Conservation (phyloP, 176 grass and related monocot genomes). For the Carex scoparia region DNA sequence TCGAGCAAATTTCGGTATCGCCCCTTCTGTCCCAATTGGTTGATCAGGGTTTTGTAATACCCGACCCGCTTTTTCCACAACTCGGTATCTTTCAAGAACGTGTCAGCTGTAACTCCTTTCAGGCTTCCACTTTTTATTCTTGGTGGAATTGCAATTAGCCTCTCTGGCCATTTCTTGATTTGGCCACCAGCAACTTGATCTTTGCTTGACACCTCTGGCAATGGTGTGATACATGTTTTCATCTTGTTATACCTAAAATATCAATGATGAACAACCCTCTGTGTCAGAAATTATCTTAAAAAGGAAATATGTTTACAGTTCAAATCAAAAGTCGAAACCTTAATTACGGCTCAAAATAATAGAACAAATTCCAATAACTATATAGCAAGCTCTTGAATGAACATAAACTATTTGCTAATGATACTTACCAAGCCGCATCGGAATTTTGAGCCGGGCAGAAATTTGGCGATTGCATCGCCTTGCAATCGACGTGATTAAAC, state of each 20-base stretch:
- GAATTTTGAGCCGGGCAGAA: conserved; percentile 30
- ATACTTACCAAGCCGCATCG: conserved; percentile 34
- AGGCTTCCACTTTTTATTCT: conserved; percentile 33
- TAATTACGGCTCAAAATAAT: background rate
- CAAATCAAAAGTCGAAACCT: background rate
- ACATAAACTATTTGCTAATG: background rate
- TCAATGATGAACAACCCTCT: background rate
- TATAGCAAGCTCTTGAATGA: background rate
- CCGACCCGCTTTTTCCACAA: conserved; percentile 44
- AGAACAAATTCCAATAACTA: background rate
- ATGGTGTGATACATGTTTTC: conserved; percentile 36
- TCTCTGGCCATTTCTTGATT: conserved; percentile 42
- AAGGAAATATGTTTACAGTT: background rate
- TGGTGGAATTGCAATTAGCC: conserved; percentile 30
- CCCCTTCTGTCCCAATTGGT: conserved; percentile 43
- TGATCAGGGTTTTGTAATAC: conserved; percentile 35
- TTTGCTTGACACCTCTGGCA: conserved; percentile 29
- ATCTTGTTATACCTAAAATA: conserved; percentile 39
- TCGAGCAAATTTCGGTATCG: conserved; percentile 54
- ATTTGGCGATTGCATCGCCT: conserved; percentile 6
- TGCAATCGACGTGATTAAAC: conserved; percentile 32
- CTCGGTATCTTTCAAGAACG: conserved; percentile 28
- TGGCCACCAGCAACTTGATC: conserved; percentile 13
- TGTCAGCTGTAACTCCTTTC: conserved; percentile 24
- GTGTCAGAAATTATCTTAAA: background rate